phyloP scores from a whole-genome alignment of 2,329 filamentous ascomycete species.

The Colletotrichum orbiculare region DNA sequence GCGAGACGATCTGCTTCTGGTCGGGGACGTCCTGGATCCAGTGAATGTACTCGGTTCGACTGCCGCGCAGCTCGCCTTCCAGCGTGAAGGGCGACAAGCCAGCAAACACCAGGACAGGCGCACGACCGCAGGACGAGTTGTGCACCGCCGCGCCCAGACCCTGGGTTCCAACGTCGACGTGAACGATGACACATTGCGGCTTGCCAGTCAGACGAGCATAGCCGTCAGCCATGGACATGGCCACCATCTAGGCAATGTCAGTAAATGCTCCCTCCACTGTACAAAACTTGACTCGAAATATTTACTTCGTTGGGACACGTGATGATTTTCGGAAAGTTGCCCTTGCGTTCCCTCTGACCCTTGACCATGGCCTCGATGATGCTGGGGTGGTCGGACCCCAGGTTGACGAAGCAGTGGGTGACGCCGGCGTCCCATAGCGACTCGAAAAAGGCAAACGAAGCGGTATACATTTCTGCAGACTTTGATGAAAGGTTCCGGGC shows the following conservation, averaged over 20 bases:
- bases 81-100: slow-evolving; percentile 77
- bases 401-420: slow-evolving; percentile 70
- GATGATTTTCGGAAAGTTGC: slow-evolving; percentile 73
- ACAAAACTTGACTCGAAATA: not conserved
- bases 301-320: slow-evolving; percentile 78
- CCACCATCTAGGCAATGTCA: slow-evolving; percentile 69
- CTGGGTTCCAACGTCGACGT: slow-evolving; percentile 81
- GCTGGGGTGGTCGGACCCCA: slow-evolving; percentile 73
- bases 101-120: slow-evolving; percentile 78
- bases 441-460: slow-evolving; percentile 86
- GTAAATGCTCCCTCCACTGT: not conserved
- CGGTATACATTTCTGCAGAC: slow-evolving; percentile 68
- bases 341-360: slow-evolving; percentile 71
- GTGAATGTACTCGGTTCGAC: slow-evolving; percentile 79
- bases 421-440: slow-evolving; percentile 78
- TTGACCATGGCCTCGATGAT: slow-evolving; percentile 81
- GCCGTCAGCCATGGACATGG: slow-evolving; percentile 80
- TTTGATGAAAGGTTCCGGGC: slow-evolving; percentile 26
- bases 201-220: slow-evolving; percentile 75
- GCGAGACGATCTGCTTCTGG: slow-evolving; percentile 78
- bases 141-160: slow-evolving; percentile 78
- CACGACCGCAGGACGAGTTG: slow-evolving; percentile 76
- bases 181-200: slow-evolving; percentile 77
- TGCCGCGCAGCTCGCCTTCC: slow-evolving; percentile 77
- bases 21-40: slow-evolving; percentile 83